Conservation (phyloP, 2,329 filamentous ascomycete species). For the Claviceps sp. region DNA sequence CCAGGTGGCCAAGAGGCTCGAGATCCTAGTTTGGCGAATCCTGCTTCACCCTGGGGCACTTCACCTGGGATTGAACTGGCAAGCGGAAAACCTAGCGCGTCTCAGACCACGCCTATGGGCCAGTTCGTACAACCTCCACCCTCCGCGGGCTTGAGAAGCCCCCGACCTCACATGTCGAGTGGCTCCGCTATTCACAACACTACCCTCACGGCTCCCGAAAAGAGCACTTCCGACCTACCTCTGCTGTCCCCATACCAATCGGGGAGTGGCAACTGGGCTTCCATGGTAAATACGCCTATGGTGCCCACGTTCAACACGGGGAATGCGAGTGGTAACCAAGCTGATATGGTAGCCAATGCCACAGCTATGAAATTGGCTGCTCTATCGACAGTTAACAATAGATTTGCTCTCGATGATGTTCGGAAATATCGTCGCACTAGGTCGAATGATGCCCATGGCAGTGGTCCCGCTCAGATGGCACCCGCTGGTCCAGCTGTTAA, state of each 20-base stretch:
- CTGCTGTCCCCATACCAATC: conserved; percentile 73
- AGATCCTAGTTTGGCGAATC: conserved; percentile 13
- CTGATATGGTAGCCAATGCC: conserved; percentile 96
- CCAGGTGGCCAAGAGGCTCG: conserved; percentile 36
- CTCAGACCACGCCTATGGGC: conserved; percentile 69
- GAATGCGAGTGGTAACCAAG: conserved; percentile 50
- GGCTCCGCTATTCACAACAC: conserved; percentile 70
- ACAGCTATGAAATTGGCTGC: conserved; percentile 98
- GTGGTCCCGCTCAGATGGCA: conserved; percentile 49
- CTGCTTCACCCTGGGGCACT: conserved; percentile 62
- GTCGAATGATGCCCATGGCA: conserved; percentile 66
- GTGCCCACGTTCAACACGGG: conserved; percentile 62
- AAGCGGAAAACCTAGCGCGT: conserved; percentile 61
- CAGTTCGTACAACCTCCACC: conserved; percentile 80
- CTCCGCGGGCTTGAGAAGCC: conserved; percentile 63
- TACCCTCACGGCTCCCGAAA: conserved; percentile 59
- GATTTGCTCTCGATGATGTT: conserved; percentile 91
- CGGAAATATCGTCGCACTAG: conserved; percentile 88
- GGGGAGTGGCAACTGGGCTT: conserved; percentile 89
- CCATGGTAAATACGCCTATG: conserved; percentile 97
- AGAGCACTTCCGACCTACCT: conserved; percentile 57
- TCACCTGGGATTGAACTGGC: conserved; percentile 36
- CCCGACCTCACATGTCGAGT: conserved; percentile 54
- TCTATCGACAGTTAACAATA: conserved; percentile 94
- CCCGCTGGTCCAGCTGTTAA: conserved; percentile 49